Conservation (phyloP, 345 rosid species). For the Cardiospermum halicacabum region DNA sequence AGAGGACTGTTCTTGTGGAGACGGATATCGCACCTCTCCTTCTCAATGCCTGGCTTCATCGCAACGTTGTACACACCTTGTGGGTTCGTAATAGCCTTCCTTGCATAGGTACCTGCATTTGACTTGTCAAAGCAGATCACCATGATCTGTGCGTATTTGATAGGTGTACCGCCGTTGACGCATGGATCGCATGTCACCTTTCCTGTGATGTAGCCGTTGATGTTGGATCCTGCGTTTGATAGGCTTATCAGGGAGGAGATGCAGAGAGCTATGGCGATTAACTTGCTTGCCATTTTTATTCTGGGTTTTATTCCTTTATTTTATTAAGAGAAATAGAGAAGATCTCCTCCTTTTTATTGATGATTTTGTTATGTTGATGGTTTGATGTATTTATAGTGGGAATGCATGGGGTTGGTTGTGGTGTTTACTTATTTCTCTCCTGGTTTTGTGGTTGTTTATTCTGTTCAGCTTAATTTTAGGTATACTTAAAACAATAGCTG, state of each 20-base stretch:
- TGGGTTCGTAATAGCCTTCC: not conserved
- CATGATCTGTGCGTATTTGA: not conserved
- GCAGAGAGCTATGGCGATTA: not conserved
- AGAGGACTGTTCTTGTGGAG: not conserved
- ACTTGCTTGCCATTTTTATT: too few species aligned
- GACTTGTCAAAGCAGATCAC: not conserved
- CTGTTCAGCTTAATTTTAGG: too few species aligned
- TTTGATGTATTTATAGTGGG: too few species aligned
- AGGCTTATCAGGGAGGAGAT: not conserved
- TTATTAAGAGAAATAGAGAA: too few species aligned
- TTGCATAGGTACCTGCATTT: not conserved
- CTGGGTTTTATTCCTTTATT: too few species aligned
- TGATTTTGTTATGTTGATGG: too few species aligned
- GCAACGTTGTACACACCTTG: not conserved
- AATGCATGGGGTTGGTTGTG: too few species aligned
- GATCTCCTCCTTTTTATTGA: too few species aligned
- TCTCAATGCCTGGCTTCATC: not conserved
- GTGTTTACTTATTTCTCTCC: too few species aligned
- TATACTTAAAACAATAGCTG: too few species aligned
- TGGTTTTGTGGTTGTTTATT: too few species aligned
- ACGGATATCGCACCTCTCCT: not conserved
- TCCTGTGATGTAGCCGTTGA: not conserved
- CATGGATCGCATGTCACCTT: not conserved
- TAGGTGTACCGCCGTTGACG: not conserved
- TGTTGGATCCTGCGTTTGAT: not conserved